A percentile compares a stretch with the other conserved stretches of the same genome.
Conservation (phyloP, 345 rosid genomes). For the Orychophragmus violaceus region DNA sequence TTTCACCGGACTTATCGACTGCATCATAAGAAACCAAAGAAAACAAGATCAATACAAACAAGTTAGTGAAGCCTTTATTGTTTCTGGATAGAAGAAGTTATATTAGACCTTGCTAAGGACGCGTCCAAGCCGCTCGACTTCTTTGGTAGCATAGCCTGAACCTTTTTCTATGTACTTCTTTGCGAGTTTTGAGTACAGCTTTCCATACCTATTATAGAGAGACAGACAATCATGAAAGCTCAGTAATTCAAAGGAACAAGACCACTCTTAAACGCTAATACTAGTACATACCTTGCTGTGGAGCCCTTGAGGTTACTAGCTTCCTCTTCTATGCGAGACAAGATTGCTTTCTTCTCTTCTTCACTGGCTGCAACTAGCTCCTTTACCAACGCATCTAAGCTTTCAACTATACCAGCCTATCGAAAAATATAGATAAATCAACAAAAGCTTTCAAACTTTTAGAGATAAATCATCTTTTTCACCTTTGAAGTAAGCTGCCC, state of each 20-base stretch:
- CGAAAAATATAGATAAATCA: neutral
- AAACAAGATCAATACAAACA: neutral
- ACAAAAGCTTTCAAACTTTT: neutral
- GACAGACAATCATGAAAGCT: neutral
- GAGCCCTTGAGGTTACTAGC: conserved; percentile 60
- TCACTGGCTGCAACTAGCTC: neutral
- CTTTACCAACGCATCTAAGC: conserved; percentile 43
- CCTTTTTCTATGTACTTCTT: conserved; percentile 75
- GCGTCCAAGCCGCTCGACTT: conserved; percentile 72
- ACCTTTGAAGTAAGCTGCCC: conserved; percentile 82
- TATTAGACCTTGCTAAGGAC: conserved; percentile 67
- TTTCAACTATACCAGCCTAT: conserved; percentile 84
- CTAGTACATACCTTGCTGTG: conserved; percentile 41
- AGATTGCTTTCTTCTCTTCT: neutral
- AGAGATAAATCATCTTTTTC: neutral
- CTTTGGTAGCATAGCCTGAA: conserved; percentile 67
- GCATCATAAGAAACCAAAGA: conserved; percentile 14
- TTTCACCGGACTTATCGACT: conserved; percentile 84
- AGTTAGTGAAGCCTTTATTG: neutral
- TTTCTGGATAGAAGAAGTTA: neutral
- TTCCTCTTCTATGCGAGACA: neutral
- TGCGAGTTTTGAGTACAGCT: conserved; percentile 74
- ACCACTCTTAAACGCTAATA: neutral
- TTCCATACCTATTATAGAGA: conserved; percentile 50
- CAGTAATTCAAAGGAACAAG: neutral